Conservation (phyloP, 2,329 filamentous ascomycete species). For the Exophiala calicioides region DNA sequence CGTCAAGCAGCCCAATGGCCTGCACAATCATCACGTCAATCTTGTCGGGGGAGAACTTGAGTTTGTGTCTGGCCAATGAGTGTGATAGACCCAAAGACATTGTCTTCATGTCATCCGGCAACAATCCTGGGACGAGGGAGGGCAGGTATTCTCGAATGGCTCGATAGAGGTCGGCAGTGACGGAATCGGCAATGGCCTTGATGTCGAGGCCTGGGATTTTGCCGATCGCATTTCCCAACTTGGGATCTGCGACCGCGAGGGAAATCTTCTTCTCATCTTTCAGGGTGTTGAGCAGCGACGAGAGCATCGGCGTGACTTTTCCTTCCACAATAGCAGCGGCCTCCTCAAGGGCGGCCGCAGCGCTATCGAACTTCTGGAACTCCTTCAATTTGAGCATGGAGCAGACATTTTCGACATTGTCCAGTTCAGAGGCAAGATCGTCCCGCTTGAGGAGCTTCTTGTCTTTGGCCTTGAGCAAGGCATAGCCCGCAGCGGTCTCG, state of each 20-base stretch:
- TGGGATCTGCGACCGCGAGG: slow-evolving; percentile 88
- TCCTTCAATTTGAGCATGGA: slow-evolving; percentile 91
- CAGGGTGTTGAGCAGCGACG: slow-evolving; percentile 78
- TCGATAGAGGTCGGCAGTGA: slow-evolving; percentile 86
- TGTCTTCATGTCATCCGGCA: slow-evolving; percentile 81
- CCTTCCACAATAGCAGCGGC: slow-evolving; percentile 85
- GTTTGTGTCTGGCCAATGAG: slow-evolving; percentile 93
- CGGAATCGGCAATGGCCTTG: slow-evolving; percentile 77
- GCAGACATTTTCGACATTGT: slow-evolving; percentile 79
- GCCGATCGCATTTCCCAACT: slow-evolving; percentile 87
- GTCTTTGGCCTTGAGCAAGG: slow-evolving; percentile 96
- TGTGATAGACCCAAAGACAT: slow-evolving; percentile 97
- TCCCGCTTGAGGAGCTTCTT: slow-evolving; percentile 95
- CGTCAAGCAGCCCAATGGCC: slow-evolving; percentile 88
- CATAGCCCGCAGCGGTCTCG: slow-evolving; percentile 95
- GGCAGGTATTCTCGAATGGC: slow-evolving; percentile 89
- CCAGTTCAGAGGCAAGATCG: slow-evolving; percentile 72
- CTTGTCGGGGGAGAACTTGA: slow-evolving; percentile 98
- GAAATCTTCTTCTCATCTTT: slow-evolving; percentile 98
- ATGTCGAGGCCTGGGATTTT: slow-evolving; percentile 88
- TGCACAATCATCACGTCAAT: slow-evolving; percentile 99
- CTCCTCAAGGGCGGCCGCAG: slow-evolving; percentile 85
- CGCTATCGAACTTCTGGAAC: slow-evolving; percentile 96
- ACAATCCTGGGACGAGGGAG: slow-evolving; percentile 84
- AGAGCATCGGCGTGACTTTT: slow-evolving; percentile 87